Conservation (phyloP, 495 filamentous ascomycete species). For the Amphirosellinia nigrospora region DNA sequence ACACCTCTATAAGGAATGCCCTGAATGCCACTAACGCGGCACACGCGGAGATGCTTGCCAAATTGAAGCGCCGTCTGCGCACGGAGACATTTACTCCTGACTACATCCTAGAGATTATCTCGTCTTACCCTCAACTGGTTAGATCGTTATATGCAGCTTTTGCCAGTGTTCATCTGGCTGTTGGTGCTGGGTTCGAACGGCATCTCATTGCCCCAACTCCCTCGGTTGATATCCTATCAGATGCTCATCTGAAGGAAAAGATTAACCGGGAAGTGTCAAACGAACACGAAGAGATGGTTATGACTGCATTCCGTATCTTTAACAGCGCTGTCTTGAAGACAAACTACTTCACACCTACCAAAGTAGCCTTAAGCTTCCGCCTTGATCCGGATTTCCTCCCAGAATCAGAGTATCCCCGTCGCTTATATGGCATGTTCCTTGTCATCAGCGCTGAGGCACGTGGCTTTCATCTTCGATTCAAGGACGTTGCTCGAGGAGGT, state of each 20-base stretch:
- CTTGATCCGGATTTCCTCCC: conserved; percentile 89
- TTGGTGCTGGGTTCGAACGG: conserved; percentile 77
- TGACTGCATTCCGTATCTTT: conserved; percentile 96
- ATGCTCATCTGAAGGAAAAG: conserved; percentile 75
- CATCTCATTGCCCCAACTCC: conserved; percentile 70
- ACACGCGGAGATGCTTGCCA: conserved; percentile 89
- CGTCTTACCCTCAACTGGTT: conserved; percentile 85
- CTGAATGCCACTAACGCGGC: conserved; percentile 74
- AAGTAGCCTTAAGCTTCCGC: conserved; percentile 96
- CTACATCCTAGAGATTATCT: conserved; percentile 97
- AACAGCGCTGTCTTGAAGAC: conserved; percentile 92
- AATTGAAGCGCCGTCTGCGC: conserved; percentile 93
- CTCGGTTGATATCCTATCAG: conserved; percentile 77
- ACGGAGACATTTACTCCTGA: conserved; percentile 97
- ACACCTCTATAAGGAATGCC: conserved; percentile 81
- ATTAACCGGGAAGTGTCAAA: conserved; percentile 84
- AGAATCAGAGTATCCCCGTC: conserved; percentile 88
- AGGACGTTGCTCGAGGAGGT: conserved; percentile 94
- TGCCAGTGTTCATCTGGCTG: conserved; percentile 86
- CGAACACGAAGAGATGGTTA: conserved; percentile 97
- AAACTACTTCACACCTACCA: conserved; percentile 99
- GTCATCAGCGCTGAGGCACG: conserved; percentile 96
- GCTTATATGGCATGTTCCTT: conserved; percentile 96
- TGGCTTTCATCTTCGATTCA: conserved; percentile 96
- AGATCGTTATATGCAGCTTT: conserved; percentile 90